Conservation (phyloP, 129 eudicot species). For the Flaveria linearis region DNA sequence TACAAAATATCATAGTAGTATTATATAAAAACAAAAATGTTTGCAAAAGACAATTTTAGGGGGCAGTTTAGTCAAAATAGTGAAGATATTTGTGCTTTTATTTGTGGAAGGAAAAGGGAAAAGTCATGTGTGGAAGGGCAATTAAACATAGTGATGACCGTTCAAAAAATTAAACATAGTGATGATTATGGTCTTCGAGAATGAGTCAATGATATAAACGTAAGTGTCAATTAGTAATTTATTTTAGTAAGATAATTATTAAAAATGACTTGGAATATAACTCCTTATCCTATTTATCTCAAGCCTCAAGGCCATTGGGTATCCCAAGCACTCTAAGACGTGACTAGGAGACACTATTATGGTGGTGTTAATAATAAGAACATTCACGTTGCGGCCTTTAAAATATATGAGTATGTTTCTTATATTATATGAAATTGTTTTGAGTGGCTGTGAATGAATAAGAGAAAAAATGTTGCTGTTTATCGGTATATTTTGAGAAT, state of each 20-base stretch:
- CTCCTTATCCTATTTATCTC: not conserved
- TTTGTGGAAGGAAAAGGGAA: not conserved
- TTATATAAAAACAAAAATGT: not conserved
- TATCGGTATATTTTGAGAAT: no score
- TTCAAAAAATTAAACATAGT: not conserved
- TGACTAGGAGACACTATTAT: no score
- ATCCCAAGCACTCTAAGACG: no score
- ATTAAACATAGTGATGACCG: not conserved
- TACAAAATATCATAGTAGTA: not conserved
- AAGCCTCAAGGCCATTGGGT: not conserved
- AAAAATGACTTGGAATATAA: not conserved
- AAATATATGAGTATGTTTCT: no score
- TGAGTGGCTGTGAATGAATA: no score
- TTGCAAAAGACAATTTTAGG: not conserved
- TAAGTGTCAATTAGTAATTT: not conserved
- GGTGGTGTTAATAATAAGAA: no score
- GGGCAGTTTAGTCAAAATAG: not conserved
- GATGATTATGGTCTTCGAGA: slow-evolving; percentile 1
- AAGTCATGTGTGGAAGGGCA: not conserved
- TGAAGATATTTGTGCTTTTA: not conserved
- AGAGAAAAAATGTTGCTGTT: no score
- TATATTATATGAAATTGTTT: no score
- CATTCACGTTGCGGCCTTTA: no score
- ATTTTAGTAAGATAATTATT: not conserved
- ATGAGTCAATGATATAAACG: not conserved